Conservation (phyloP, 1,284 basidiomycete species). For the Coniferiporia sulphurascens region DNA sequence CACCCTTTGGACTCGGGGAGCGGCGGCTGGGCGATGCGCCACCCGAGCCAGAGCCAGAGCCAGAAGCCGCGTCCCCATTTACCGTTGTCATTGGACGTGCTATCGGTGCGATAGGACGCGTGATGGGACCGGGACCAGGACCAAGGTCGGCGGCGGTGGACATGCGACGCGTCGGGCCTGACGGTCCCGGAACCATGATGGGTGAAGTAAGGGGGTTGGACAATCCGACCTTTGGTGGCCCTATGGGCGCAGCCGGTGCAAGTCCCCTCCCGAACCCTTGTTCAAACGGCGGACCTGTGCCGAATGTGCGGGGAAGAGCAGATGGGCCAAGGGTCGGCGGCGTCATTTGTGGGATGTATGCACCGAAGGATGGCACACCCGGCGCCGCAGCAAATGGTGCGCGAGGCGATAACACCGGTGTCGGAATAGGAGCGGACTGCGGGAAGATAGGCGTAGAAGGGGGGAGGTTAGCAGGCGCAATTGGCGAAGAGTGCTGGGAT, state of each 20-base stretch:
- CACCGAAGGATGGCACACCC: slow-evolving; percentile 34
- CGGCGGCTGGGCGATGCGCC: slow-evolving; percentile 59
- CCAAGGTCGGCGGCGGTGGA: slow-evolving; percentile 31
- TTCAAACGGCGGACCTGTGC: slow-evolving; percentile 46
- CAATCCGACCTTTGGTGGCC: slow-evolving; percentile 32
- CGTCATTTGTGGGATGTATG: slow-evolving; percentile 34
- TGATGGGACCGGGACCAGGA: slow-evolving; percentile 61
- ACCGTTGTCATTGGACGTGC: slow-evolving; percentile 38
- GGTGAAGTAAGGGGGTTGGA: slow-evolving; percentile 37
- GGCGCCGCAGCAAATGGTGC: slow-evolving; percentile 8
- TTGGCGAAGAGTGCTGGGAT: slow-evolving; percentile 16
- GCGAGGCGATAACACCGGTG: slow-evolving; percentile 15
- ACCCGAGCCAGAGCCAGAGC: slow-evolving; percentile 43
- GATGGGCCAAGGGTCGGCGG: slow-evolving; percentile 47
- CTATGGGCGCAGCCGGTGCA: slow-evolving; percentile 49
- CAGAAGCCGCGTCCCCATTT: slow-evolving; percentile 30
- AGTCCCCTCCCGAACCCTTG: slow-evolving; percentile 38
- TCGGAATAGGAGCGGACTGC: slow-evolving; percentile 2
- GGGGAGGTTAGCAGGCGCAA: slow-evolving; percentile 3
- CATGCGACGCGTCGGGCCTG: slow-evolving; percentile 28
- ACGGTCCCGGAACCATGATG: slow-evolving; percentile 1
- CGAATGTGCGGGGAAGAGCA: slow-evolving; percentile 47
- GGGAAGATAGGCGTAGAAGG: slow-evolving; percentile 17
- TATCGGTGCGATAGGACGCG: slow-evolving; percentile 46
- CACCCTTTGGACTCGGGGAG: slow-evolving; percentile 67